Conservation (phyloP, 176 grass and related monocot species). For the Leersia perrieri region DNA sequence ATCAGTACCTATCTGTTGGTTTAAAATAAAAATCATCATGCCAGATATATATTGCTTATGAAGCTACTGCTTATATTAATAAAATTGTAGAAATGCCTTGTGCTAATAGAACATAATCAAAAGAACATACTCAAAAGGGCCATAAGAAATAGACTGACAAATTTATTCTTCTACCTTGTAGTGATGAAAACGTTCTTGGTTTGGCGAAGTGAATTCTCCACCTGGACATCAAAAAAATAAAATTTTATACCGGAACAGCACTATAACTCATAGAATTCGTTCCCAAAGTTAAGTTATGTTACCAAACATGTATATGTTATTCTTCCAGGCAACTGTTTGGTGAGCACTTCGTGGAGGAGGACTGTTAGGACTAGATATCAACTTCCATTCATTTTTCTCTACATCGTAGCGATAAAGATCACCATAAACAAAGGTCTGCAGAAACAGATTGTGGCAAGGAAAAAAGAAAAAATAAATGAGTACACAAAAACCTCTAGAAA, state of each 20-base stretch:
- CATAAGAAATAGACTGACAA: slow-evolving; percentile 6
- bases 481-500: not conserved
- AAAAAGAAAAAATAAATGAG: not conserved
- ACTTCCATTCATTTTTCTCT: slow-evolving; percentile 97
- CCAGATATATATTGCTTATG: not conserved
- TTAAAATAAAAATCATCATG: slow-evolving; percentile 20
- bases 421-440: slow-evolving; percentile 97
- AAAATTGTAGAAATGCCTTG: not conserved
- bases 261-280: slow-evolving; percentile 17
- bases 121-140: not conserved
- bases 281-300: slow-evolving; percentile 32
- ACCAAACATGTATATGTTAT: slow-evolving; percentile 98
- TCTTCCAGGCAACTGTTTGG: slow-evolving; percentile 91
- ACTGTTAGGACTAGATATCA: slow-evolving; percentile 94
- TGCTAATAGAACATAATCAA: slow-evolving; percentile 28
- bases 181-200: slow-evolving; percentile 98
- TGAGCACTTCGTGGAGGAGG: slow-evolving; percentile 96
- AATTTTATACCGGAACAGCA: slow-evolving; percentile 4
- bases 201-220: slow-evolving; percentile 96
- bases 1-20: not conserved
- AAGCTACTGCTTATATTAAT: not conserved
- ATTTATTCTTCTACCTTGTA: slow-evolving; percentile 67
- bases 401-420: slow-evolving; percentile 98
- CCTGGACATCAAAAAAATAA: slow-evolving; percentile 42
- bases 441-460: slow-evolving; percentile 6